Base-by-base conservation (phyloP, 805 yeast species). In the Jamesozyma lodderae region DNA sequence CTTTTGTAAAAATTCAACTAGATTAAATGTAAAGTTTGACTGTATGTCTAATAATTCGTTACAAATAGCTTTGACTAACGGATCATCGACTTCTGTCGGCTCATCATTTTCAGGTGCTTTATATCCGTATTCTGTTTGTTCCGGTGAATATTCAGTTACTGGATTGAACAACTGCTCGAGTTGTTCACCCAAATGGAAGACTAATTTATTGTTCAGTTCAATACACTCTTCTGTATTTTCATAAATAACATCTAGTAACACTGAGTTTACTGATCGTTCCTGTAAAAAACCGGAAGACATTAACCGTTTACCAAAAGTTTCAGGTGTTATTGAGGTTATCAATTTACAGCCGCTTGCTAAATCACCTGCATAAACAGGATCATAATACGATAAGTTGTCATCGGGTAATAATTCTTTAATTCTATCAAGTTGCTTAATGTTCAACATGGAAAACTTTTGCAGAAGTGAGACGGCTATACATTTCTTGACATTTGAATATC, bases 151-250 rank as follows among this genome's bases (percentile, higher is more conserved):
- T 59, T 88, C 96, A 4, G 84, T 70, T 38, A 87, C 62, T 1
- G 96, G 95, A 52, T 90, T 94, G 59, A 90, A 90, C 27, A 90
- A 61, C 48, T 81, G 90, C 46, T 88, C 96, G 30, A 85, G 62
- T 57, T 88, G 96, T 30, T 79, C 79, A 1, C 97, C 97, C 5
- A 90, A 61, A 25, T 81, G 57, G 43, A 70, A 80, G 0, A 87
- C 96, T 16, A 90, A 57, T 41, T 69, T 75, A 52, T 88, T 87
- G 58, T 88, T 90, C 13, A 71, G 64, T 33, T 81, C 84, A 18
- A 75, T 69, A 2, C 70, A 67, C 2, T 49, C 53, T 36, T 68
- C 71, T 10, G 67, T 57, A 43, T 75, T 72, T 40, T 72, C 73
- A 55, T 88, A 88, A 1, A 88, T 69, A 4, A 85, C 81, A 59